These are phyloP conservation scores for Alternaria sp. DNA, from an alignment of 2,329 filamentous ascomycete genomes.

Conservation along the genomic window DNA sequence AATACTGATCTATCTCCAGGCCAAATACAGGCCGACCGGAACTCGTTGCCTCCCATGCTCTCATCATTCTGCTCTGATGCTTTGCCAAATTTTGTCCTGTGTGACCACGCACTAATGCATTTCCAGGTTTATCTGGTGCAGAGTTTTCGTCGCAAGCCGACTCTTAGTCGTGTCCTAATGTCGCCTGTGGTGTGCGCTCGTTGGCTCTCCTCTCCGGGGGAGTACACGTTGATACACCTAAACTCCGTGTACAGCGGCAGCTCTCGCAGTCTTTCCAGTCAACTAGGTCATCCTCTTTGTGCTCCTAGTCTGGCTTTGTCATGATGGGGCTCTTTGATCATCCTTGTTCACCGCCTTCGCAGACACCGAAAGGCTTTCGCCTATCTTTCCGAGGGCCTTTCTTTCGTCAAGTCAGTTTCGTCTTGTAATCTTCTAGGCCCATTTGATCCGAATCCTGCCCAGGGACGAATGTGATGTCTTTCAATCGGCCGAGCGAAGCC, in stretches of 20 bases:
- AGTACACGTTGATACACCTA: not conserved
- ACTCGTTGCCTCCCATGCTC: not conserved
- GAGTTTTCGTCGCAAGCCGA: not conserved
- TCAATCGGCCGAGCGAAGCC: not conserved
- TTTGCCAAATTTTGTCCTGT: not conserved
- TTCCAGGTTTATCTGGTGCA: not conserved
- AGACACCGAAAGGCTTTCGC: not conserved
- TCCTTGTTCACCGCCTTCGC: not conserved
- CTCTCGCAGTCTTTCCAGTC: not conserved
- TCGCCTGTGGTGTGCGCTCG: not conserved
- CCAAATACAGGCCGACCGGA: not conserved
- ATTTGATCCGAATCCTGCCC: not conserved
- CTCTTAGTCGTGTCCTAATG: not conserved
- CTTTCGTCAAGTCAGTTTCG: not conserved
- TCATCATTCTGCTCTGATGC: not conserved
- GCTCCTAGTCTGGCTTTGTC: not conserved
- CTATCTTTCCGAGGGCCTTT: not conserved
- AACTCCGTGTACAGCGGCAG: not conserved
- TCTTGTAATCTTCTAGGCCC: not conserved
- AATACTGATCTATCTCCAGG: not conserved
- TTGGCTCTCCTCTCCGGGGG: not conserved
- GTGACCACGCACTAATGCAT: conserved; percentile 2
- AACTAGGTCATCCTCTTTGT: not conserved
- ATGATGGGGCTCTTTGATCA: not conserved
- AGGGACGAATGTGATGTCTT: not conserved